Evolutionary conservation across 2,329 filamentous ascomycete genomes (phyloP), one percentile per base, ranked within the genome.

Genomic region (Fusarium proliferatum): DNA sequence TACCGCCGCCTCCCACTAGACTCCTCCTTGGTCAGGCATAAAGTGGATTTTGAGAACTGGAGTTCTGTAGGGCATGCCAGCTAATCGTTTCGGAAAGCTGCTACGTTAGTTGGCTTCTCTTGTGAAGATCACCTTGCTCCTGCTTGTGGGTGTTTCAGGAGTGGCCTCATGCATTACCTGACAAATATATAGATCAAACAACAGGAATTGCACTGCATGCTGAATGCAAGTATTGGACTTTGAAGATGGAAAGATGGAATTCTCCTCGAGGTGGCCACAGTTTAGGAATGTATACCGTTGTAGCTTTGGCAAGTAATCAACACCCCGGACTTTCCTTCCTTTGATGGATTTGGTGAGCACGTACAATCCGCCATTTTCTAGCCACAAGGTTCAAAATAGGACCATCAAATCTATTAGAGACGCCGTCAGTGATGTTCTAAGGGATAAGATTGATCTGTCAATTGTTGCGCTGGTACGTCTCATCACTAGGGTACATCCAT

Each of bases 141-240:
- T 26, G 5, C 16, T 6, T 43, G 45, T 48, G 2, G 26, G 4
- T 48, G 9, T 6, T 30, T 48, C 13, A 30, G 26, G 13, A 4
- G 1, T 30, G 19, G 19, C 12, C 6, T 30, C 45, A 15, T 8
- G 26, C 26, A 6, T 3, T 6, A 30, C 0, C 2, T n/a, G 19
- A 9, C 9, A 49, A 49, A 21, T 9, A 48, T n/a, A 30, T 30
- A 49, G 19, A 0, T 6, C 28, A 49, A 30, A 49, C 19, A 30
- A 49, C 19, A 5, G 2, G 0, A n/a, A n/a, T n/a, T 3, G 1
- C 28, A 13, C 28, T 0, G 21, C 17, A 30, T 15, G 6, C 19
- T 33, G 13, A 49, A 12, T 49, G 1, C 3, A 33, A n/a, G 15
- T 17, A n/a, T 17, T 49, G 1, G 6, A 1, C 13, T 12, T 49